These are phyloP conservation scores for Agaricus subrufescens DNA, from an alignment of 768 basidiomycete species.

Conservation along the genomic window DNA sequence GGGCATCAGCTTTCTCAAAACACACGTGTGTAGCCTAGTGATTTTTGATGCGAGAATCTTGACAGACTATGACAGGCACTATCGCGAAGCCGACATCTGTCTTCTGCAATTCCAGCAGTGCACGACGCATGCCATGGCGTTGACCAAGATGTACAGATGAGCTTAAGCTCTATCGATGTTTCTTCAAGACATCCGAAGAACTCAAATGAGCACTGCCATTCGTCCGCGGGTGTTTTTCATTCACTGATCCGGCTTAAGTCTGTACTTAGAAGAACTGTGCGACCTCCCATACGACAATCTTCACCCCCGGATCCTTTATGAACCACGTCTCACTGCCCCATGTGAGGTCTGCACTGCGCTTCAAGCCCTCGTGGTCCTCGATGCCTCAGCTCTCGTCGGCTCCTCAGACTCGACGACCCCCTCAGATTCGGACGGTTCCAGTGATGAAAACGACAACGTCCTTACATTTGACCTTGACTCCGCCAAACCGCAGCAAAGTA, in stretches of 20 bases:
- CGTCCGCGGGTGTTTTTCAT: not conserved
- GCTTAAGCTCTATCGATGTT: constrained; percentile 77
- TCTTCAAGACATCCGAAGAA: constrained; percentile 77
- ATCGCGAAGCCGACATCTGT: constrained; percentile 89
- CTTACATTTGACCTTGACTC: constrained; percentile 36
- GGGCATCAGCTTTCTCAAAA: constrained; percentile 86
- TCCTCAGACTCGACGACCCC: constrained; percentile 11
- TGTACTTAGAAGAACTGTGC: constrained; percentile 87
- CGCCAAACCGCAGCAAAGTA: constrained; percentile 15
- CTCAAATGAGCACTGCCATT: constrained; percentile 34
- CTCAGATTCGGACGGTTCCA: constrained; percentile 13
- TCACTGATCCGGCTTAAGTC: constrained; percentile 35
- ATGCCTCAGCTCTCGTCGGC: constrained; percentile 40
- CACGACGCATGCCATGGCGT: constrained; percentile 95
- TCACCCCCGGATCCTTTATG: constrained; percentile 92
- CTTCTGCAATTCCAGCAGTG: constrained; percentile 98
- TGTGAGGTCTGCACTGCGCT: constrained; percentile 96
- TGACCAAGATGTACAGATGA: constrained; percentile 94
- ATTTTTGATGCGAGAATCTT: not conserved
- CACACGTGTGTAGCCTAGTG: constrained; percentile 58
- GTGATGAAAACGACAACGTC: constrained; percentile 23
- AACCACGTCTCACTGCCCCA: constrained; percentile 78
- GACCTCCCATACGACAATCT: constrained; percentile 95
- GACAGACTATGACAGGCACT: constrained; percentile 48
- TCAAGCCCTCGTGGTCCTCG: constrained; percentile 93